phyloP scores from a whole-genome alignment of 2,329 filamentous ascomycete species.

The Alternaria arborescens region DNA sequence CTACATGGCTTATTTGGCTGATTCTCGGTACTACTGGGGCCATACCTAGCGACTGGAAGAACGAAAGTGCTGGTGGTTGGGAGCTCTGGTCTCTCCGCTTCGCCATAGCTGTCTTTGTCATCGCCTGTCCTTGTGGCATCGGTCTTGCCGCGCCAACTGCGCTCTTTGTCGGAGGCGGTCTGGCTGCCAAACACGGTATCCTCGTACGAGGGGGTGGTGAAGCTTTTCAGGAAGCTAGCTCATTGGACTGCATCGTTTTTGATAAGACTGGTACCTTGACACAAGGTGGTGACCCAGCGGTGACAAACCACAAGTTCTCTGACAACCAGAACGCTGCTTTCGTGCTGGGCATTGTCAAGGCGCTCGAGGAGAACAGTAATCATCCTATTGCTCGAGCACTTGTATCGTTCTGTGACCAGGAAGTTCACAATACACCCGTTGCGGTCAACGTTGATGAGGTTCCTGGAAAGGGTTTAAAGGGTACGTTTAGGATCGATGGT shows the following conservation, averaged over 20 bases:
- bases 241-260: conserved; percentile 80
- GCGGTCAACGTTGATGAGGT: conserved; percentile 66
- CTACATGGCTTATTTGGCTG: conserved; percentile 78
- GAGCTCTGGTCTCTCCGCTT: conserved; percentile 80
- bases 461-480: conserved; percentile 75
- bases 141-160: conserved; percentile 87
- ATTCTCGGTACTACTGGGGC: conserved; percentile 66
- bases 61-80: conserved; percentile 68
- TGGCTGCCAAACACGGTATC: conserved; percentile 82
- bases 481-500: conserved; percentile 55
- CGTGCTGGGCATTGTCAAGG: conserved; percentile 65
- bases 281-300: conserved; percentile 72
- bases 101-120: conserved; percentile 86
- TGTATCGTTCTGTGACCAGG: conserved; percentile 65
- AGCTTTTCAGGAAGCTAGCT: conserved; percentile 84
- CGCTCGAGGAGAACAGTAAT: conserved; percentile 74
- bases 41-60: conserved; percentile 66
- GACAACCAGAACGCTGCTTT: conserved; percentile 43
- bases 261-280: conserved; percentile 91
- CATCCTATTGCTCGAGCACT: conserved; percentile 79
- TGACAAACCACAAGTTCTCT: conserved; percentile 64
- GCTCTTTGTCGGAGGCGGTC: conserved; percentile 79
- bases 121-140: conserved; percentile 85
- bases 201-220: conserved; percentile 85
- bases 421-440: conserved; percentile 25